Percentiles rank a stretch among this genome's conserved stretches.
These are phyloP conservation scores for Penicillium angulare DNA, from an alignment of 495 filamentous ascomycete genomes.

Conservation along the genomic window DNA sequence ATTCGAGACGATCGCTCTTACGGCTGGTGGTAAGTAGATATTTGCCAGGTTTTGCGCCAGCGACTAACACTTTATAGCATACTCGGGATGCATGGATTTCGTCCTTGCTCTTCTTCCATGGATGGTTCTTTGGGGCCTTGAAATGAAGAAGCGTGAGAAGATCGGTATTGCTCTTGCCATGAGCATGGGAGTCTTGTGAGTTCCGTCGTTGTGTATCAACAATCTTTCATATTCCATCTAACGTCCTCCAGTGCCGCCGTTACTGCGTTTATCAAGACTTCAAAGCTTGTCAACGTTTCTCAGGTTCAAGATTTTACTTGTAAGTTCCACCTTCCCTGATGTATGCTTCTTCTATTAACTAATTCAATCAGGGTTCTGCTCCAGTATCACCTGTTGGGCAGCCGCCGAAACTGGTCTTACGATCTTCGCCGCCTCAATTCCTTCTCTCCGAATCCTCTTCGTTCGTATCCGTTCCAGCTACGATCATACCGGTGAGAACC, in stretches of 20 bases:
- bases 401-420: constrained; percentile 25
- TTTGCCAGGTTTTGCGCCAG: not conserved
- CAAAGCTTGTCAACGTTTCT: constrained; percentile 16
- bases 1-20: constrained; percentile 21
- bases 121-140: constrained; percentile 23
- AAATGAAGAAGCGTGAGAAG: constrained; percentile 28
- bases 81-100: constrained; percentile 27
- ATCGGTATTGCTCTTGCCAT: constrained; percentile 26
- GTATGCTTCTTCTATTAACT: not conserved
- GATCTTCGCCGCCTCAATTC: constrained; percentile 27
- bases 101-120: constrained; percentile 26
- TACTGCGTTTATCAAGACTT: constrained; percentile 25
- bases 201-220: not conserved
- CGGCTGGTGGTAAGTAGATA: constrained; percentile 16
- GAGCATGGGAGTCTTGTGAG: constrained; percentile 28
- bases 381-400: constrained; percentile 22
- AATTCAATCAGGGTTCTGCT: constrained; percentile 8
- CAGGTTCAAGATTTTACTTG: constrained; percentile 27
- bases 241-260: constrained; percentile 14
- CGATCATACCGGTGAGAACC: not conserved
- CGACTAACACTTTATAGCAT: constrained; percentile 7
- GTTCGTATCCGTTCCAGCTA: constrained; percentile 18
- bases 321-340: not conserved
- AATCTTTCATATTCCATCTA: not conserved
- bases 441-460: constrained; percentile 20